A percentile compares a stretch with the other conserved stretches of the same genome.
phyloP scores from a whole-genome alignment of 306 rosid species.

The Ochetophila trinervis region DNA sequence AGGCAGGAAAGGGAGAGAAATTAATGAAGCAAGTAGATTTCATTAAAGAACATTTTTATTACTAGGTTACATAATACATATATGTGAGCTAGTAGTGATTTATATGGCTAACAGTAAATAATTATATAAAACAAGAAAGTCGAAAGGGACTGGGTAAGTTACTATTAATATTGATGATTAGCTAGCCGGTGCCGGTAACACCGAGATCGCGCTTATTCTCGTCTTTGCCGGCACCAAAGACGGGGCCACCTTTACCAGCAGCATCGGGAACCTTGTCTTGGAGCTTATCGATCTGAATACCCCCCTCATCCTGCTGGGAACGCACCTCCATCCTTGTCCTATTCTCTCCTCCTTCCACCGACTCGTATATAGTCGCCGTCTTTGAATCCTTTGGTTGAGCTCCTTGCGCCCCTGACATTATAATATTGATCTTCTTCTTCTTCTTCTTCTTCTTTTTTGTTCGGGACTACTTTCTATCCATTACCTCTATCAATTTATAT shows the following conservation, averaged over 20 bases:
- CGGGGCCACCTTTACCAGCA: conserved; percentile 76
- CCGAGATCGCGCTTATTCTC: conserved; percentile 64
- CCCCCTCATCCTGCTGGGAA: conserved; percentile 63
- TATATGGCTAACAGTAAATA: too few relatives aligned
- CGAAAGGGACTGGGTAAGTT: too few relatives aligned
- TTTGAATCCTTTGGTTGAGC: conserved; percentile 57
- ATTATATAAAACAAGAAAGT: too few relatives aligned
- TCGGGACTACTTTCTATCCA: neutral
- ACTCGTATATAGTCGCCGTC: conserved; percentile 67
- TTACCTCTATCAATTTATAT: too few relatives aligned
- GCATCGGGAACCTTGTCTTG: conserved; percentile 64
- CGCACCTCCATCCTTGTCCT: conserved; percentile 49
- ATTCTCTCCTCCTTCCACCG: conserved; percentile 63
- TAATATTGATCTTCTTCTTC: neutral
- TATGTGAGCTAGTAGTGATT: too few relatives aligned
- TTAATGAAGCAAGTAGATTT: too few relatives aligned
- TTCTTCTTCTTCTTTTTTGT: neutral
- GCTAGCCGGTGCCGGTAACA: conserved; percentile 62
- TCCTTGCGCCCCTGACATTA: conserved; percentile 95
- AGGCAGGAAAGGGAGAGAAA: too few relatives aligned
- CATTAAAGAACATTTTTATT: too few relatives aligned
- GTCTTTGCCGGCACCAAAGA: conserved; percentile 64
- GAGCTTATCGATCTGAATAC: conserved; percentile 63
- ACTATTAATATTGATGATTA: too few relatives aligned
- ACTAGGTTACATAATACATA: too few relatives aligned